Base-by-base conservation (phyloP, 192 early-diverging fungal species). In the Coemansia guatemalensis region DNA sequence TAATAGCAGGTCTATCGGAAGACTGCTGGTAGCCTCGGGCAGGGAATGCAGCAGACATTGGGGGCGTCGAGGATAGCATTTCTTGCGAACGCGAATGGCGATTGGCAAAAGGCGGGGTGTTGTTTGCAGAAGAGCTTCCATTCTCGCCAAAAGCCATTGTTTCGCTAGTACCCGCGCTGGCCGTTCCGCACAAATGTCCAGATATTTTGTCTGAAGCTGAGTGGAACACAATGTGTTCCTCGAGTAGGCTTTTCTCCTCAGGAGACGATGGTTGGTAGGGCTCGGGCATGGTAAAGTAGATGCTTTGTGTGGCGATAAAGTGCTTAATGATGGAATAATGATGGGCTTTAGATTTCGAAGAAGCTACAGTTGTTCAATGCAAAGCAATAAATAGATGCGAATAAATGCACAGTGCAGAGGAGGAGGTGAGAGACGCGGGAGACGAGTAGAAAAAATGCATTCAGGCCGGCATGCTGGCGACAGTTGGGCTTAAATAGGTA, bases 221-320 rank as follows among this genome's bases (percentile, higher is more conserved):
- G 21, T 56, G 27, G 4, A 9, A 21, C 1, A 32, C 24, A 32
- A 59, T 59, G 12, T 59, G 57, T 23, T 59, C 57, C 27, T 59
- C 57, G 4, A 59, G 57, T 9, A 59, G 41, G n/a, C 41, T 48
- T 18, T 18, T 35, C 25, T 59, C 57, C 26, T 59, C 57, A 17
- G 57, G 57, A 41, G 57, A 59, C 12, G 54, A 56, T n/a, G 29
- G 33, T 26, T 59, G 57, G 11, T 59, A 59, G 20, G 54, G 24
- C 24, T 59, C 57, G 21, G 57, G 57, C 57, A 59, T 59, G 18
- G 23, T 12, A 22, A 35, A 48, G 24, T 17, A 17, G 18, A 48
- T 59, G 26, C 11, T 39, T 8, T 4, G 35, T 12, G 9, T 9
- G 35, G 35, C 11, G 11, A 39, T 39, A 39, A 39, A 39, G 1